Conservation (phyloP, 2,329 filamentous ascomycete species). For the Epichloe brachyelytri region DNA sequence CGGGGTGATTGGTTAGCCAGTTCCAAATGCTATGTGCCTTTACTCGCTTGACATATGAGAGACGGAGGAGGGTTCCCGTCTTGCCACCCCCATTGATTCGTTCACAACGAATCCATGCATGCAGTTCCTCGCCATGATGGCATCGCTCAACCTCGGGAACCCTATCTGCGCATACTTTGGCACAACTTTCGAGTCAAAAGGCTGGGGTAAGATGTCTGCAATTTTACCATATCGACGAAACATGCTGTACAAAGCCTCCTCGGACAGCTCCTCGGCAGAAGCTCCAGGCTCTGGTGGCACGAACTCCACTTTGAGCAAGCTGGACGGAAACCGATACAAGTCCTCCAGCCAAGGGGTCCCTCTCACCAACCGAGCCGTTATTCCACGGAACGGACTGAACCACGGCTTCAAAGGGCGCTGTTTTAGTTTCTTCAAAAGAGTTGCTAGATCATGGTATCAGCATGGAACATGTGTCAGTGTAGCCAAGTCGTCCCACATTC, state of each 20-base stretch:
- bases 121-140: constrained; percentile 84
- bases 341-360: constrained; percentile 93
- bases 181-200: constrained; percentile 71
- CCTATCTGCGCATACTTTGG: constrained; percentile 72
- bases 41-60: constrained; percentile 71
- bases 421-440: constrained; percentile 49
- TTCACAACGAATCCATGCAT: constrained; percentile 70
- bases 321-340: constrained; percentile 67
- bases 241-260: constrained; percentile 75
- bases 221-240: constrained; percentile 89
- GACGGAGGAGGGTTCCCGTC: constrained; percentile 59
- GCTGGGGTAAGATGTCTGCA: constrained; percentile 68
- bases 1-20: constrained; percentile 75
- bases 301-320: constrained; percentile 71
- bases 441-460: constrained; percentile 19
- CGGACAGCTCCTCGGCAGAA: constrained; percentile 63
- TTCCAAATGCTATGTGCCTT: constrained; percentile 73
- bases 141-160: constrained; percentile 59
- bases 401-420: constrained; percentile 69
- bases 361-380: constrained; percentile 60
- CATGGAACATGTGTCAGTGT: not conserved
- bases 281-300: constrained; percentile 58
- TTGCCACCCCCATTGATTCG: constrained; percentile 63
- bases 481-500: constrained; percentile 21
- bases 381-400: constrained; percentile 70